Conservation (phyloP, 2,329 filamentous ascomycete species). For the Ceratocystis colombiana region DNA sequence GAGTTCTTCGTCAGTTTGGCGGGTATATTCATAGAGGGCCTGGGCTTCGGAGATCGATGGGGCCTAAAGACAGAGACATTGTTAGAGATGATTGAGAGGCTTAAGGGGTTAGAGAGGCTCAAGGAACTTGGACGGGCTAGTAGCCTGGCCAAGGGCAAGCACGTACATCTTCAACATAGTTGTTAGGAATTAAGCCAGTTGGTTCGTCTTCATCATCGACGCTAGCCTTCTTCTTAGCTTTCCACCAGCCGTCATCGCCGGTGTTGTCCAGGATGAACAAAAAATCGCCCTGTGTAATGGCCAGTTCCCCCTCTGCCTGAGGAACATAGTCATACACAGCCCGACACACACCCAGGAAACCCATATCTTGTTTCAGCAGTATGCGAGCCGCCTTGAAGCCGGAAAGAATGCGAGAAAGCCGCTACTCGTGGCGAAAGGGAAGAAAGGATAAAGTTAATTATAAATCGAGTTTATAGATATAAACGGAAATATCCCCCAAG, state of each 20-base stretch:
- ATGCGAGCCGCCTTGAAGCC: neutral
- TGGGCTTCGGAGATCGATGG: constrained; percentile 55
- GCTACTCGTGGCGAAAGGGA: neutral
- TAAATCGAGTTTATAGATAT: neutral
- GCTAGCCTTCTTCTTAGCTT: constrained; percentile 79
- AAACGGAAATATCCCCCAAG: neutral
- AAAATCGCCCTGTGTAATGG: constrained; percentile 74
- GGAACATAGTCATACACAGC: constrained; percentile 89
- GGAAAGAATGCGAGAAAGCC: neutral
- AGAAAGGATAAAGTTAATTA: neutral
- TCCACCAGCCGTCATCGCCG: constrained; percentile 79
- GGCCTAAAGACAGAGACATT: constrained; percentile 37
- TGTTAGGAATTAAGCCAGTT: constrained; percentile 79
- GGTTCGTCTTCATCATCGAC: constrained; percentile 83
- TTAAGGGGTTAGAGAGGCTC: too few relatives aligned
- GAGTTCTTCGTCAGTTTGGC: constrained; percentile 94
- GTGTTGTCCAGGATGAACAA: constrained; percentile 83
- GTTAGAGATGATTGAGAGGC: neutral
- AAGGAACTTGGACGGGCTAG: neutral
- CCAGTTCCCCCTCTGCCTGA: constrained; percentile 74
- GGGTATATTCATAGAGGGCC: constrained; percentile 95
- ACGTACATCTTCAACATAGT: constrained; percentile 81
- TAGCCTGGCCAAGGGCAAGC: constrained; percentile 21
- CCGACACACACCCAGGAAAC: constrained; percentile 81
- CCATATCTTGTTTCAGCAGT: constrained; percentile 47